phyloP scores from a whole-genome alignment of 2,329 filamentous ascomycete species.

The Anthostomella pinea region DNA sequence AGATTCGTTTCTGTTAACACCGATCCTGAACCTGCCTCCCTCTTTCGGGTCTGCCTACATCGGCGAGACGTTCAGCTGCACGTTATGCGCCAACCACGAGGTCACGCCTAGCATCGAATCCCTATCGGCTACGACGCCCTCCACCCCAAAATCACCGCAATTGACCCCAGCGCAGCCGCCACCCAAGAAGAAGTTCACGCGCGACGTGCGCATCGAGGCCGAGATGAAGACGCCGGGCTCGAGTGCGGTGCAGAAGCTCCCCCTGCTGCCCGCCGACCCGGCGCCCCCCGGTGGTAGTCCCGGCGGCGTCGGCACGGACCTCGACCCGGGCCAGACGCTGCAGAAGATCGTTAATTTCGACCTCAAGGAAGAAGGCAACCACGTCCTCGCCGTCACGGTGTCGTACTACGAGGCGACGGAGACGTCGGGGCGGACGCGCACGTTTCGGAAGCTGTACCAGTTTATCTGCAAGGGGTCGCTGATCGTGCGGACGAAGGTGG shows the following conservation, averaged over 20 bases:
- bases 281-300: too few relatives aligned
- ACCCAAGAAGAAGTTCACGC: slow-evolving; percentile 51
- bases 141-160: too few relatives aligned
- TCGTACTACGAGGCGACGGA: slow-evolving; percentile 88
- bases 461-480: slow-evolving; percentile 90
- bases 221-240: slow-evolving; percentile 90
- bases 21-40: slow-evolving; percentile 77
- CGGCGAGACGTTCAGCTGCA: slow-evolving; percentile 92
- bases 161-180: slow-evolving; percentile 18
- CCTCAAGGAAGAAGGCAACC: slow-evolving; percentile 89
- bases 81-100: slow-evolving; percentile 94
- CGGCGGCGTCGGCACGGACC: slow-evolving; percentile 7
- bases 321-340: slow-evolving; percentile 57
- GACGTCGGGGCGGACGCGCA: slow-evolving; percentile 68
- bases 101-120: slow-evolving; percentile 31
- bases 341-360: slow-evolving; percentile 84
- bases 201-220: slow-evolving; percentile 77
- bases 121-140: slow-evolving; percentile 4
- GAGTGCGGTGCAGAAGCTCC: slow-evolving; percentile 58
- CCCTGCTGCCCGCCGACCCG: slow-evolving; percentile 47
- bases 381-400: slow-evolving; percentile 89
- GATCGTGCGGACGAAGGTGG: slow-evolving; percentile 86
- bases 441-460: slow-evolving; percentile 93
- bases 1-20: slow-evolving; percentile 56
- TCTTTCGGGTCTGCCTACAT: slow-evolving; percentile 95